A percentile compares a stretch with the other conserved stretches of the same genome.
Conservation (phyloP, 768 basidiomycete genomes). For the Clathrus columnatus region DNA sequence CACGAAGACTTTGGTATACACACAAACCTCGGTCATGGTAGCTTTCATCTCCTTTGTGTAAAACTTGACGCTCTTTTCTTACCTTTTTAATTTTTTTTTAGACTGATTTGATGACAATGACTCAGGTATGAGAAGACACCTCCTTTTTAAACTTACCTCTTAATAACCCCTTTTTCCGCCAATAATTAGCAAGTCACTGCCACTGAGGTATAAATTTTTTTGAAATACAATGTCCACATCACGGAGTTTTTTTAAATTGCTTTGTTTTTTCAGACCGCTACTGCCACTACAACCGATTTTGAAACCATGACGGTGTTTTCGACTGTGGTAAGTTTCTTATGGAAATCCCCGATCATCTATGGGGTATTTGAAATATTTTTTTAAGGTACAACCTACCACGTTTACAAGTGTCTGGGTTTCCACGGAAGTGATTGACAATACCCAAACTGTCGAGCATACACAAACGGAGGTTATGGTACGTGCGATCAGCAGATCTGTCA, state of each 20-base stretch:
- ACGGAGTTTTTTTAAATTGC: too few relatives aligned
- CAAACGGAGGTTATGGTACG: conserved; percentile 9
- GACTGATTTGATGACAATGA: conserved; percentile 26
- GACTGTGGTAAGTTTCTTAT: background rate
- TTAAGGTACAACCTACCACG: conserved; percentile 47
- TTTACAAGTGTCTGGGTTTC: conserved; percentile 43
- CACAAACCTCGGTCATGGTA: conserved; percentile 25
- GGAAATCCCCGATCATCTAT: background rate
- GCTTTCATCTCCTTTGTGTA: background rate
- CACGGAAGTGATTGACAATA: conserved; percentile 51
- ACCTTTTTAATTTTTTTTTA: background rate
- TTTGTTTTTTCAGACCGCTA: conserved; percentile 36
- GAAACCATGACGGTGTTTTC: conserved; percentile 21
- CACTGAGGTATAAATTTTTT: background rate
- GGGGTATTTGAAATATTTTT: too few relatives aligned
- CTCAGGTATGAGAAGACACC: conserved; percentile 18
- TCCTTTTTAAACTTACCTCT: too few relatives aligned
- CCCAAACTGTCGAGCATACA: conserved; percentile 44
- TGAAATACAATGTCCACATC: background rate
- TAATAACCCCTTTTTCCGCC: too few relatives aligned
- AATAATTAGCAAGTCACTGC: conserved; percentile 1
- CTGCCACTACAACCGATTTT: conserved; percentile 42
- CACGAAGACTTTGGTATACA: conserved; percentile 49
- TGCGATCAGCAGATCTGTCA: background rate
- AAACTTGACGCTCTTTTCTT: background rate